Evolutionary conservation across 169 alveolate genomes (phyloP).

Genomic region (Plasmodium gonderi): DNA sequence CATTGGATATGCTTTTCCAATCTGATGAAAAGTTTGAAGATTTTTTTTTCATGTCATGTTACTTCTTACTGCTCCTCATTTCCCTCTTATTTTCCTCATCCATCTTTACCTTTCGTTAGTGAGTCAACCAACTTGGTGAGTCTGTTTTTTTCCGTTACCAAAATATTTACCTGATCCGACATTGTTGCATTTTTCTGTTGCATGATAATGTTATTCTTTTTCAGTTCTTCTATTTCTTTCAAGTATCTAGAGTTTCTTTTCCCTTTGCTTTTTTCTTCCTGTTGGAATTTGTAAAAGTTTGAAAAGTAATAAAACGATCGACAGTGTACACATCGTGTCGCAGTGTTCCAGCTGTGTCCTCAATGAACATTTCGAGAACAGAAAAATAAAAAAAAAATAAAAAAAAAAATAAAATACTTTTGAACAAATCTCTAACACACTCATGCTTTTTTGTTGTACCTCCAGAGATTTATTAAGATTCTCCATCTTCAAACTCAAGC

Average conservation of each 20-base stretch:
- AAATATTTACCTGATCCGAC: slow-evolving; percentile 34
- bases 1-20: neutral
- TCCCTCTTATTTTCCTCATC: slow-evolving; percentile 21
- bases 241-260: neutral
- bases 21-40: no score
- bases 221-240: slow-evolving; percentile 44
- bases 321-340: no score
- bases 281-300: neutral
- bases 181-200: slow-evolving; percentile 26
- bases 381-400: neutral
- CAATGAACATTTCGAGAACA: neutral
- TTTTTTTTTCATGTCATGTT: no score
- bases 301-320: neutral
- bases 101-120: slow-evolving; percentile 22
- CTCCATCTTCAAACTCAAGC: slow-evolving; percentile 22
- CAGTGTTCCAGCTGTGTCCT: no score
- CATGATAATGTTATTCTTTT: neutral
- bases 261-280: slow-evolving; percentile 51
- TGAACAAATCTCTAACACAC: no score
- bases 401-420: neutral
- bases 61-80: neutral
- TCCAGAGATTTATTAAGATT: slow-evolving; percentile 45
- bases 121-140: slow-evolving; percentile 58
- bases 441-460: slow-evolving; percentile 4
- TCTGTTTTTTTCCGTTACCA: slow-evolving; percentile 60